Percentiles rank a stretch among this genome's conserved stretches.
phyloP scores from a whole-genome alignment of 1,139 yeast species.

The Suhomyces taliae region DNA sequence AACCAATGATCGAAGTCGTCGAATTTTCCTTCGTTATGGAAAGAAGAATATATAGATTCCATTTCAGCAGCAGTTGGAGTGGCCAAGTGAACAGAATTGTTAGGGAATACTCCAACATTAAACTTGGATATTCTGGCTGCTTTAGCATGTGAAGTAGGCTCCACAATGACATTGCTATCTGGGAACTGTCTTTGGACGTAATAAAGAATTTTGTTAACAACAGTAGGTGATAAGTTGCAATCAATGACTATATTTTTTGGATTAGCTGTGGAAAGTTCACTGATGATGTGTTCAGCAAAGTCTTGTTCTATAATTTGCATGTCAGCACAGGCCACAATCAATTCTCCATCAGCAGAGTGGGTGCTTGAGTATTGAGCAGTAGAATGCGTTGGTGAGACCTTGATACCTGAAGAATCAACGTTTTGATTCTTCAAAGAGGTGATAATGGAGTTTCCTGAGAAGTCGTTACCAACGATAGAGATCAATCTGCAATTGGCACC shows the following conservation, averaged over 20 bases:
- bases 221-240: slow-evolving; percentile 57
- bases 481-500: slow-evolving; percentile 40
- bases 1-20: slow-evolving; percentile 72
- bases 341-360: slow-evolving; percentile 61
- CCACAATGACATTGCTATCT: slow-evolving; percentile 49
- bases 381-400: slow-evolving; percentile 17
- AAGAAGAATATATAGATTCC: slow-evolving; percentile 50
- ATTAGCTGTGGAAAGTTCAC: slow-evolving; percentile 27
- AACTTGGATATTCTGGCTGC: slow-evolving; percentile 39
- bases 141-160: slow-evolving; percentile 76
- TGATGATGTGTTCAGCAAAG: slow-evolving; percentile 39
- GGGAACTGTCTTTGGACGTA: slow-evolving; percentile 14
- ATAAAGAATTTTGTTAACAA: slow-evolving; percentile 40
- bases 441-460: slow-evolving; percentile 47
- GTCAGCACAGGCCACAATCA: slow-evolving; percentile 80
- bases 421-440: slow-evolving; percentile 22
- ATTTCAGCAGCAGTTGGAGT: slow-evolving; percentile 75
- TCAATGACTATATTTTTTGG: slow-evolving; percentile 61
- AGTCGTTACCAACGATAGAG: slow-evolving; percentile 61
- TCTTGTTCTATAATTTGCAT: slow-evolving; percentile 65
- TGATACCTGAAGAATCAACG: slow-evolving; percentile 46
- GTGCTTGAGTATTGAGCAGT: slow-evolving; percentile 77
- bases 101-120: slow-evolving; percentile 29
- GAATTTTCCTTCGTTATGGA: slow-evolving; percentile 50
- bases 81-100: slow-evolving; percentile 39